Base-by-base conservation (phyloP, 176 grass and related monocot genomes). In the Zizania latifolia region DNA sequence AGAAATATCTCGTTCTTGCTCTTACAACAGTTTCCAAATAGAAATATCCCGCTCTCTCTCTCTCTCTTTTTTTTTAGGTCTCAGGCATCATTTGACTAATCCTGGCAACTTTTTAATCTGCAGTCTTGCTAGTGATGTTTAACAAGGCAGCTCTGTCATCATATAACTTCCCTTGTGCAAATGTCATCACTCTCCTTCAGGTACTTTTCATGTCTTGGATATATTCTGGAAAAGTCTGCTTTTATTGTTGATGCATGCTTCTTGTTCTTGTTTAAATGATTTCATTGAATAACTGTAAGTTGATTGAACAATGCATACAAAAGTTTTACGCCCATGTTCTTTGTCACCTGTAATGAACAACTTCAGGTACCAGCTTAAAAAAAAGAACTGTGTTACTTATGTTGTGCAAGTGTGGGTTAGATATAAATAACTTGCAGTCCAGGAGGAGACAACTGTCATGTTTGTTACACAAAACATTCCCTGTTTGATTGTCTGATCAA, bases 181-280 rank as follows among this genome's bases (percentile, higher is more conserved):
- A 99, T 71, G 87, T 99, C 65, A 92, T 99, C 30, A 99, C 96
- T 17, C 96, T 99, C 65, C 82, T 99, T 89, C 96, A 99, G 96
- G 96, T 99, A 80, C 15, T 65, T 70, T 58, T 63, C n/a, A 76
- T 82, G 48, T 69, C 68, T 81, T 83, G 43, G 54, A 62, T 43
- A 4, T 74, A n/a, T 60, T 53, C 54, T 24, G n/a, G 23, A 9
- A n/a, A 65, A 27, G 24, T 30, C 17, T 39, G 17, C 1, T 10
- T 3, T 53, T 53, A 13, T 10, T 34, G 28, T 39, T 71, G 62
- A 35, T 70, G 48, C 38, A n/a, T 48, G 24, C n/a, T n/a, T n/a
- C n/a, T n/a, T n/a, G n/a, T n/a, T n/a, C n/a, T n/a, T n/a, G n/a
- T n/a, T n/a, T n/a, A n/a, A n/a, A n/a, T n/a, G n/a, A n/a, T n/a